Percentiles rank a stretch among this genome's conserved stretches.
phyloP scores from a whole-genome alignment of 2,329 filamentous ascomycete species.

The Massarina eburnea region DNA sequence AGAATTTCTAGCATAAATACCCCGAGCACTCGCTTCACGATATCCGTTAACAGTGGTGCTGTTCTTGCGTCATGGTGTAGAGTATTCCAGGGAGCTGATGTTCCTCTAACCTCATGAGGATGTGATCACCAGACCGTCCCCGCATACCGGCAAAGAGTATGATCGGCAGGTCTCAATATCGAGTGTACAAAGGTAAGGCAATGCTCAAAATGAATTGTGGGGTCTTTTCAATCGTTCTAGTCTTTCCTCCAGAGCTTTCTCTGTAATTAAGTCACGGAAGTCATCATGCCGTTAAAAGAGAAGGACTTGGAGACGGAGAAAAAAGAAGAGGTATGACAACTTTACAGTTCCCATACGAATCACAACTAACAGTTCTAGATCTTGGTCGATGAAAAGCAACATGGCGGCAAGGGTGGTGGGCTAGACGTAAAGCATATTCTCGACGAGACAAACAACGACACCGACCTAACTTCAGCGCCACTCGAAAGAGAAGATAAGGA shows the following conservation, averaged over 20 bases:
- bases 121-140: background rate
- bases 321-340: background rate
- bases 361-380: slow-evolving; percentile 6
- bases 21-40: too few relatives aligned
- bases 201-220: too few relatives aligned
- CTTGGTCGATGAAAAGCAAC: slow-evolving; percentile 1
- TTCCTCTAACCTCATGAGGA: background rate
- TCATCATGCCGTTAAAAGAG: background rate
- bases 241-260: too few relatives aligned
- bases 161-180: background rate
- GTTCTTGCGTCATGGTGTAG: too few relatives aligned
- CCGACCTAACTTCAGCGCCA: slow-evolving; percentile 2
- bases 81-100: too few relatives aligned
- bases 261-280: background rate
- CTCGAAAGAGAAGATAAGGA: slow-evolving; percentile 18
- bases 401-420: slow-evolving; percentile 5
- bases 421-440: slow-evolving; percentile 5
- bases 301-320: background rate
- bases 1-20: too few relatives aligned
- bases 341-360: background rate
- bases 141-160: background rate
- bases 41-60: too few relatives aligned
- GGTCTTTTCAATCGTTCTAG: too few relatives aligned
- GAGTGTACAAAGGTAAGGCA: too few relatives aligned
- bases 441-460: slow-evolving; percentile 1